phyloP scores from a whole-genome alignment of 2,329 filamentous ascomycete species.

The Cryoendolithus antarcticus region DNA sequence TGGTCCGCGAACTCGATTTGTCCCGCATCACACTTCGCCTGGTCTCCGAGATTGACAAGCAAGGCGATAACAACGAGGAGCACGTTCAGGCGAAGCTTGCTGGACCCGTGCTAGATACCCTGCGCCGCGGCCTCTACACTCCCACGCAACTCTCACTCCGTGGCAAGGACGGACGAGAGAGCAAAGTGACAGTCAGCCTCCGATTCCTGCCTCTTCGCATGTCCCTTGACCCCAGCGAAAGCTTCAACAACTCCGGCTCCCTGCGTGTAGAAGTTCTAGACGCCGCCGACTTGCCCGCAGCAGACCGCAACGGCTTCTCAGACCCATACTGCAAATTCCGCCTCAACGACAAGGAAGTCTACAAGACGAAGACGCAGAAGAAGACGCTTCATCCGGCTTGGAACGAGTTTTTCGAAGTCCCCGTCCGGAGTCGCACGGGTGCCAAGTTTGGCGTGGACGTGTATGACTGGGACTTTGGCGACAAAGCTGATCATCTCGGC shows the following conservation, averaged over 20 bases:
- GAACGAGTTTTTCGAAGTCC: constrained; percentile 90
- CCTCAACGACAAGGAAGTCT: constrained; percentile 75
- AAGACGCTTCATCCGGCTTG: constrained; percentile 90
- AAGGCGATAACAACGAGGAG: constrained; percentile 56
- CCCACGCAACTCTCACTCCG: constrained; percentile 71
- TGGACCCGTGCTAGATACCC: constrained; percentile 72
- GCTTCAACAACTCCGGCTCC: constrained; percentile 97
- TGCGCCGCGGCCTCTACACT: constrained; percentile 76
- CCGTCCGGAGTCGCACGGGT: constrained; percentile 69
- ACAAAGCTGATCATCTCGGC: constrained; percentile 86
- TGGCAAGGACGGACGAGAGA: constrained; percentile 61
- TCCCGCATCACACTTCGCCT: constrained; percentile 83
- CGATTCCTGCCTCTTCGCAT: constrained; percentile 94
- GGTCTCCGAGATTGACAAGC: constrained; percentile 64
- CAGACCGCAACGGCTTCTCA: constrained; percentile 91
- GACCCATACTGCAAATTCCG: constrained; percentile 95
- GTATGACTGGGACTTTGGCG: constrained; percentile 93
- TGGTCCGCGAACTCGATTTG: constrained; percentile 94
- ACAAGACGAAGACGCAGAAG: constrained; percentile 93
- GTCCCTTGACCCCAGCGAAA: constrained; percentile 85
- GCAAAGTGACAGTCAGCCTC: constrained; percentile 77
- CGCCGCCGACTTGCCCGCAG: constrained; percentile 74
- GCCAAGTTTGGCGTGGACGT: constrained; percentile 74
- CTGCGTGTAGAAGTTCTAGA: constrained; percentile 89
- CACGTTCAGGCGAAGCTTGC: constrained; percentile 68